phyloP scores from a whole-genome alignment of 768 basidiomycete genomes.

The Mycena floridula region DNA sequence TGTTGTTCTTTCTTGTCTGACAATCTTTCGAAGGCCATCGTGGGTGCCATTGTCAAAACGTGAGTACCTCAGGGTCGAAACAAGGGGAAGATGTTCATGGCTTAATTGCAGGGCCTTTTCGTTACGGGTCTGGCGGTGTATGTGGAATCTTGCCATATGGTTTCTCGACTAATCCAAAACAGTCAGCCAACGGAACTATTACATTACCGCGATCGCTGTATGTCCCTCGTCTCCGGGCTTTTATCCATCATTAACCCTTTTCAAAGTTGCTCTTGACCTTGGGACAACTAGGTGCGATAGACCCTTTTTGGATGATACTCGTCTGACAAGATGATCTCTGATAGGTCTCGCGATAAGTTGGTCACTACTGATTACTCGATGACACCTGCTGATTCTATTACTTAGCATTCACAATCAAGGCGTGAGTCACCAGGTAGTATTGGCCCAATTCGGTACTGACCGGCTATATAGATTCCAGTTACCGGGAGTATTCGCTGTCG shows the following conservation, averaged over 20 bases:
- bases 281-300: conserved; percentile 32
- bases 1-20: not conserved
- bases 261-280: conserved; percentile 40
- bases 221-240: conserved; percentile 13
- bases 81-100: not conserved
- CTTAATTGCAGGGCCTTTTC: conserved; percentile 40
- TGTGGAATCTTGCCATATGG: conserved; percentile 9
- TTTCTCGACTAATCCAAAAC: not conserved
- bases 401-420: conserved; percentile 39
- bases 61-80: conserved; percentile 17
- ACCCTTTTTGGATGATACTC: not conserved
- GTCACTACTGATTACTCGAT: not conserved
- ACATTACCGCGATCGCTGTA: conserved; percentile 48
- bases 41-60: conserved; percentile 53
- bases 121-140: conserved; percentile 62
- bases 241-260: not conserved
- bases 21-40: conserved; percentile 35
- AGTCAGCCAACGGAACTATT: conserved; percentile 57
- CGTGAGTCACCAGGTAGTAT: conserved; percentile 25
- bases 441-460: not conserved
- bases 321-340: not conserved
- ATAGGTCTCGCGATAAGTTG: conserved; percentile 21
- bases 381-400: not conserved
- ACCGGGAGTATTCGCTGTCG: conserved; percentile 34
- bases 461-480: conserved; percentile 31